Evolutionary conservation across 2,329 filamentous ascomycete genomes (phyloP).

Genomic region (Xylaria sp.): DNA sequence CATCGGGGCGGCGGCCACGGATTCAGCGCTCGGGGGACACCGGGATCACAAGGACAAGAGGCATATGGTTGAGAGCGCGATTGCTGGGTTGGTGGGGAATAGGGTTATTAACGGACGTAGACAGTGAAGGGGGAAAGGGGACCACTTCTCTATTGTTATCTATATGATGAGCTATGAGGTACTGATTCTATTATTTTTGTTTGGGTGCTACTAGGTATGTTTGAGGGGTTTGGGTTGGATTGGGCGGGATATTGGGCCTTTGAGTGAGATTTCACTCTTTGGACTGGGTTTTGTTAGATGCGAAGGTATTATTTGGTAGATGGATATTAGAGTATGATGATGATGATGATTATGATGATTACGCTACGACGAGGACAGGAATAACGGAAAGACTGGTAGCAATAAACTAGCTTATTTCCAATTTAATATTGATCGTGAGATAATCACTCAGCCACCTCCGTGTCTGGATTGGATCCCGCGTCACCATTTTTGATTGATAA

Average conservation of each 20-base stretch:
- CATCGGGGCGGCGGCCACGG: constrained; percentile 43
- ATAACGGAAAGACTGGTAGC: neutral
- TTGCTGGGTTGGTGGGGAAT: constrained; percentile 44
- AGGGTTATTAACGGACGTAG: constrained; percentile 43
- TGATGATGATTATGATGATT: neutral
- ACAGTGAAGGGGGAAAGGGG: neutral
- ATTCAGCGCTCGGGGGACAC: constrained; percentile 35
- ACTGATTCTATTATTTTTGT: neutral
- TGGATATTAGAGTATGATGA: neutral
- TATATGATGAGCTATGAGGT: neutral
- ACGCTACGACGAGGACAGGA: neutral
- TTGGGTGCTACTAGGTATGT: neutral
- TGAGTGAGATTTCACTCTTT: neutral
- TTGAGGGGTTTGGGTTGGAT: neutral
- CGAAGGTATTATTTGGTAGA: no score
- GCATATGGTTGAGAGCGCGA: constrained; percentile 40
- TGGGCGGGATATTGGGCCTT: neutral
- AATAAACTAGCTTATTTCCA: neutral
- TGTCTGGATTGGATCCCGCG: neutral
- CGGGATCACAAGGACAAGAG: constrained; percentile 36
- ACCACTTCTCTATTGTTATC: neutral
- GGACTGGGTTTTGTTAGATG: neutral
- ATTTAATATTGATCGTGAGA: neutral
- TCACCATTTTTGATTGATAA: neutral
- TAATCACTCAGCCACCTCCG: neutral